These are phyloP conservation scores for Tolypocladium cylindrosporum DNA, from an alignment of 2,329 filamentous ascomycete species.

Conservation along the genomic window DNA sequence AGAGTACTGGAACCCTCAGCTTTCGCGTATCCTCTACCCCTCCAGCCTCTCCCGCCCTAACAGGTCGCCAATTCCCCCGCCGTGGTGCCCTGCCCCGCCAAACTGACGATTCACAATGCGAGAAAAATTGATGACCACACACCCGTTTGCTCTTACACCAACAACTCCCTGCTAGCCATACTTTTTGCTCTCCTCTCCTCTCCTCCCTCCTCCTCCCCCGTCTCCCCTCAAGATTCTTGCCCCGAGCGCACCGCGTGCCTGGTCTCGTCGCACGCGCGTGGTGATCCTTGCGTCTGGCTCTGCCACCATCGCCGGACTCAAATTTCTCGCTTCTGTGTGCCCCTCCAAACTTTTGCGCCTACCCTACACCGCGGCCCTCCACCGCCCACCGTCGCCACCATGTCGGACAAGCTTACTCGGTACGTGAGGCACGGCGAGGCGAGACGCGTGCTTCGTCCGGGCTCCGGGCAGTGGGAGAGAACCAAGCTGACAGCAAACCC, in stretches of 20 bases:
- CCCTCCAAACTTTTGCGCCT: slow-evolving; percentile 1
- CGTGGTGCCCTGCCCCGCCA: slow-evolving; percentile 17
- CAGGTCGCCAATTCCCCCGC: slow-evolving; percentile 1
- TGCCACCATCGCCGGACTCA: background rate
- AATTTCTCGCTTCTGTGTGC: background rate
- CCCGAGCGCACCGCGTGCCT: slow-evolving; percentile 7
- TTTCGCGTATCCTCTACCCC: background rate
- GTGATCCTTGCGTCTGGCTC: background rate
- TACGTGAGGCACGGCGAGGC: slow-evolving; percentile 36
- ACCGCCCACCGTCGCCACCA: slow-evolving; percentile 32
- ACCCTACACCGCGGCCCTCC: slow-evolving; percentile 1
- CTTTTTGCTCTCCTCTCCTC: slow-evolving; percentile 1
- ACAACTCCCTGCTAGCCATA: slow-evolving; percentile 7
- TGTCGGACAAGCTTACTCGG: slow-evolving; percentile 94
- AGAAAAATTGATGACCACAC: slow-evolving; percentile 30
- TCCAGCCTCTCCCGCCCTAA: background rate
- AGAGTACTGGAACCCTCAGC: background rate
- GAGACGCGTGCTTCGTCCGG: background rate
- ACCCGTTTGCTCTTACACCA: slow-evolving; percentile 9
- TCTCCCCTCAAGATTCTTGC: background rate
- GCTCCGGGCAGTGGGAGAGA: background rate
- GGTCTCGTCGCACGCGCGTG: slow-evolving; percentile 5
- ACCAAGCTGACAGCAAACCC: slow-evolving; percentile 13
- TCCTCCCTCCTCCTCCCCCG: background rate
- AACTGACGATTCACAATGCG: slow-evolving; percentile 26